Evolutionary conservation across 768 basidiomycete genomes (phyloP).

Genomic region (Pholiota conissans): DNA sequence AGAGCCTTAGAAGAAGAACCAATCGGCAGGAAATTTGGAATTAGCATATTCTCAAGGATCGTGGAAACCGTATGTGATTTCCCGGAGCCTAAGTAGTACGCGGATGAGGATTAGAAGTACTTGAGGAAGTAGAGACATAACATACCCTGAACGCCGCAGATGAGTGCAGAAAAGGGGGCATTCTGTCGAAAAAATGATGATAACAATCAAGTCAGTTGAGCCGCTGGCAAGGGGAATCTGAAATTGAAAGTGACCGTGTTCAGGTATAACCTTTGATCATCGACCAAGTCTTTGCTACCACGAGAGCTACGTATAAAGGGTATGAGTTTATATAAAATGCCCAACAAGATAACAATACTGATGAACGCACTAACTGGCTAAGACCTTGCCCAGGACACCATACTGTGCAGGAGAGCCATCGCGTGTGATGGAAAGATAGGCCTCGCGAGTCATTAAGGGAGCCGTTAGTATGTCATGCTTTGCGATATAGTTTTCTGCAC

Average conservation of each 20-base stretch:
- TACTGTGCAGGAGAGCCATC: constrained; percentile 48
- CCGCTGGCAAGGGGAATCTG: background rate
- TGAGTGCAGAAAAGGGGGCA: constrained; percentile 71
- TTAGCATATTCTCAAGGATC: constrained; percentile 68
- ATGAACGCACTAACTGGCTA: constrained; percentile 43
- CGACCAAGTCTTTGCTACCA: constrained; percentile 27
- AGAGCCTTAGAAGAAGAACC: constrained; percentile 57
- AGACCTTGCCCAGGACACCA: constrained; percentile 55
- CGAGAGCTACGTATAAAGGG: constrained; percentile 29
- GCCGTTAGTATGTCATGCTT: constrained; percentile 44
- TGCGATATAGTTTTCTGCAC: constrained; percentile 17
- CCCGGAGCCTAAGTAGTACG: constrained; percentile 51
- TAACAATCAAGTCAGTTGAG: background rate
- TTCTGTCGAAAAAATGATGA: constrained; percentile 48
- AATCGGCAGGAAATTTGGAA: constrained; percentile 47
- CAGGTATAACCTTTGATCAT: constrained; percentile 59
- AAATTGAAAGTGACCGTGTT: constrained; percentile 53
- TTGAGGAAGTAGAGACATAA: background rate
- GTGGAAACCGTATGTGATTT: constrained; percentile 75
- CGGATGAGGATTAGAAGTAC: background rate
- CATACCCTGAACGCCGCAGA: constrained; percentile 69
- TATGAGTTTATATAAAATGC: background rate
- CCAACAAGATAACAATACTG: background rate
- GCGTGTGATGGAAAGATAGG: constrained; percentile 33
- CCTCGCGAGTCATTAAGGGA: constrained; percentile 54